Percentiles rank a stretch among this genome's conserved stretches.
Evolutionary conservation across 1,139 yeast species (phyloP).

Genomic region (Sugiyamaella novakii): DNA sequence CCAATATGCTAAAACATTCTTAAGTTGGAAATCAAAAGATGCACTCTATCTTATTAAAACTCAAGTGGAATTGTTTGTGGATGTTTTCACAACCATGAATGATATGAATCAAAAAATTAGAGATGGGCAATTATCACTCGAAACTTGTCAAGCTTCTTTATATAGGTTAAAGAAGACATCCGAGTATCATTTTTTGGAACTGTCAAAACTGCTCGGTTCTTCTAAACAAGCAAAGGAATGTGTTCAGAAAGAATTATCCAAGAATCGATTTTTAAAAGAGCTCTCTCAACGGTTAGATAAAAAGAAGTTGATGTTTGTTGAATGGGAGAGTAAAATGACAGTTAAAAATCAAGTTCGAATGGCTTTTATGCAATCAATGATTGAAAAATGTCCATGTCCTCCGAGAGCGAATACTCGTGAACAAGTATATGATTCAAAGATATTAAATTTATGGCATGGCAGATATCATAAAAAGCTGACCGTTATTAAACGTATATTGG

Average conservation of each 20-base stretch:
- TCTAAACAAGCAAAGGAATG: constrained; percentile 25
- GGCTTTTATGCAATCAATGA: constrained; percentile 21
- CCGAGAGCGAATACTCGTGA: constrained; percentile 28
- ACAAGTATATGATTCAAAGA: constrained; percentile 19
- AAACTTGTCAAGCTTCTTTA: constrained; percentile 17
- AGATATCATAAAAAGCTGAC: constrained; percentile 15
- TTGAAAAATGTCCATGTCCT: constrained; percentile 15
- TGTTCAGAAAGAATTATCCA: constrained; percentile 26
- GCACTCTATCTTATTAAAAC: constrained; percentile 26
- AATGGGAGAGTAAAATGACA: constrained; percentile 15
- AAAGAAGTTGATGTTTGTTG: constrained; percentile 18
- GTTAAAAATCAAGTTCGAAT: constrained; percentile 20
- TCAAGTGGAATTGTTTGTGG: constrained; percentile 21
- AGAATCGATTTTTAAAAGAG: constrained; percentile 22
- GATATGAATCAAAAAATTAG: constrained; percentile 19
- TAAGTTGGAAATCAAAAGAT: constrained; percentile 31
- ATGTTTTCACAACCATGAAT: constrained; percentile 15
- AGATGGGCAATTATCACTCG: constrained; percentile 16
- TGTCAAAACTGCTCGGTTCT: constrained; percentile 25
- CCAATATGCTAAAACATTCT: constrained; percentile 29
- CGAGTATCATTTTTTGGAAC: constrained; percentile 20
- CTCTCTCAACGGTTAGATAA: constrained; percentile 17
- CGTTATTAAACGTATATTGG: constrained; percentile 5
- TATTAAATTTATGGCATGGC: constrained; percentile 24
- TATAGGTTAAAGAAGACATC: constrained; percentile 13